Evolutionary conservation across 148 eudicot species (phyloP).

Genomic region (Polygonum aviculare): DNA sequence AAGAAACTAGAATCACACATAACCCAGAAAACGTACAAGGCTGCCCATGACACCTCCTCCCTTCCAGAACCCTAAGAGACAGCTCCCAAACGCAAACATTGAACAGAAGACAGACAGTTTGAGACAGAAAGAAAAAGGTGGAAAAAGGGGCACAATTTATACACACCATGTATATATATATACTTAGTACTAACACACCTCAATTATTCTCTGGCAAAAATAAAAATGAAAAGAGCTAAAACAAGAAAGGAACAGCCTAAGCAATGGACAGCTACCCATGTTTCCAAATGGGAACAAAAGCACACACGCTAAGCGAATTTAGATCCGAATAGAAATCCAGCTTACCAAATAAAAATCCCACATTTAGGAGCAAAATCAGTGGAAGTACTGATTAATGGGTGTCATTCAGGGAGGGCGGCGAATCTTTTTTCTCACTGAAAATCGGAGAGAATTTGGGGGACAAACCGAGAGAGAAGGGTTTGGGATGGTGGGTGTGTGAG

Average conservation of each 20-base stretch:
- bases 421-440: neutral
- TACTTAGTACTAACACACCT: neutral
- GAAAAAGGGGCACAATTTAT: slow-evolving; percentile 1
- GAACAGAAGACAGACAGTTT: slow-evolving; percentile 6
- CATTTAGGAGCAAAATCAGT: neutral
- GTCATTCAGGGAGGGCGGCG: neutral
- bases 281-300: neutral
- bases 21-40: neutral
- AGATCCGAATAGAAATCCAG: neutral
- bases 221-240: neutral
- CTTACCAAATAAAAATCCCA: slow-evolving; percentile 9
- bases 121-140: slow-evolving; percentile 5
- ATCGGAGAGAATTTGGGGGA: neutral
- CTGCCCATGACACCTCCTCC: slow-evolving; percentile 1
- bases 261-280: slow-evolving; percentile 3
- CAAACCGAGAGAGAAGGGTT: neutral
- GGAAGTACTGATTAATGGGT: neutral
- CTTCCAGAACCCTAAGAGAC: slow-evolving; percentile 11
- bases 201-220: neutral
- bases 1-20: neutral
- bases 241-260: slow-evolving; percentile 6
- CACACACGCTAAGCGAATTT: neutral
- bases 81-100: slow-evolving; percentile 4
- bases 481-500: slow-evolving; percentile 1
- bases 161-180: slow-evolving; percentile 3